Percentiles rank a stretch among this genome's conserved stretches.
These are phyloP conservation scores for Sugiyamaella lignohabitans DNA, from an alignment of 805 yeast species.

Conservation along the genomic window DNA sequence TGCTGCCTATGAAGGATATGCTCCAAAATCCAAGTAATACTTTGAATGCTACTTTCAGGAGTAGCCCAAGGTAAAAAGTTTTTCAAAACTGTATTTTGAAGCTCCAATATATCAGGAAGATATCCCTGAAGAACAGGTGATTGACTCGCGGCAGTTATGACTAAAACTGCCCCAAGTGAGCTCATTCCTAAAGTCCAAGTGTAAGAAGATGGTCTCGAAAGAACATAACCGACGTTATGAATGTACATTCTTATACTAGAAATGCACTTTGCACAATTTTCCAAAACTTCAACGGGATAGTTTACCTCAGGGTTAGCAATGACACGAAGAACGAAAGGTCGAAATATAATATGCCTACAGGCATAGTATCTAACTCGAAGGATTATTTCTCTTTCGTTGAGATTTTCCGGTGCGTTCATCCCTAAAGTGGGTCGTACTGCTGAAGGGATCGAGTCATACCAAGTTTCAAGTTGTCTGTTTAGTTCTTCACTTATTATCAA, in stretches of 20 bases:
- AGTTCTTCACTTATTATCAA: slow-evolving; percentile 7
- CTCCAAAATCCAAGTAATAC: neutral
- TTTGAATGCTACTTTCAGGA: slow-evolving; percentile 1
- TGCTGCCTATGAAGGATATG: neutral
- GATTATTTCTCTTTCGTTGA: slow-evolving; percentile 4
- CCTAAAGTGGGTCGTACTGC: slow-evolving; percentile 8
- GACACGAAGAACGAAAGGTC: slow-evolving; percentile 13
- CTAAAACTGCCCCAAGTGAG: slow-evolving; percentile 12
- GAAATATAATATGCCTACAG: slow-evolving; percentile 9
- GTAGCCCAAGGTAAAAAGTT: slow-evolving; percentile 8
- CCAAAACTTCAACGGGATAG: neutral
- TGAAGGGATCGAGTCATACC: slow-evolving; percentile 14
- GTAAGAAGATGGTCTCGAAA: slow-evolving; percentile 11
- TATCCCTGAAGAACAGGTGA: neutral
- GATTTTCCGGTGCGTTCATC: neutral
- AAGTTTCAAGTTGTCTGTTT: slow-evolving; percentile 12
- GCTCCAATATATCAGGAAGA: slow-evolving; percentile 7
- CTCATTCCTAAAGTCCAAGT: slow-evolving; percentile 11
- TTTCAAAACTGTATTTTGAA: slow-evolving; percentile 7
- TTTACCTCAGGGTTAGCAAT: neutral
- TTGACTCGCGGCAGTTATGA: slow-evolving; percentile 8
- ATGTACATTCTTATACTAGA: slow-evolving; percentile 8
- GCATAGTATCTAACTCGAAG: slow-evolving; percentile 13
- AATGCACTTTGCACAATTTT: slow-evolving; percentile 7
- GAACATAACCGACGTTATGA: slow-evolving; percentile 1